Evolutionary conservation across 768 basidiomycete species (phyloP).

Genomic region (Podaxis mareebaensis): DNA sequence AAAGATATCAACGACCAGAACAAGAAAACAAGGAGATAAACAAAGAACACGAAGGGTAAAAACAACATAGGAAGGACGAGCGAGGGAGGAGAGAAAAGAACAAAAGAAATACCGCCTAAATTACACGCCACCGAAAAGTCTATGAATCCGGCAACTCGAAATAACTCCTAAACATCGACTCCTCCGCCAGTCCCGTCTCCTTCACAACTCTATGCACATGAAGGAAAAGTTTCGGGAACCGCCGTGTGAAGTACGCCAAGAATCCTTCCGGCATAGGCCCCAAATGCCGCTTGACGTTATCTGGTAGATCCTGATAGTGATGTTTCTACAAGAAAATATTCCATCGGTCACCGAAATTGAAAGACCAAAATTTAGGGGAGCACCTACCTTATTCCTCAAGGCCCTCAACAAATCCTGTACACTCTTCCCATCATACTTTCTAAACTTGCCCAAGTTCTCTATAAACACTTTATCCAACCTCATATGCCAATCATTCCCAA

Average conservation of each 20-base stretch:
- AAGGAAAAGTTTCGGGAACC: conserved; percentile 90
- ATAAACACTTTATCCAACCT: conserved; percentile 87
- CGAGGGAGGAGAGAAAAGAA: background rate
- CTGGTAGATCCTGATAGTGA: conserved; percentile 96
- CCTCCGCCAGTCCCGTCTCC: conserved; percentile 67
- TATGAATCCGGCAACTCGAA: conserved; percentile 64
- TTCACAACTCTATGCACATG: conserved; percentile 88
- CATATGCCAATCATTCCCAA: conserved; percentile 89
- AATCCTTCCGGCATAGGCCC: conserved; percentile 93
- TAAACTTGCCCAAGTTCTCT: conserved; percentile 94
- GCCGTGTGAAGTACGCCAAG: conserved; percentile 87
- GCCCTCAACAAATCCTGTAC: conserved; percentile 93
- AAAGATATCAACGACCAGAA: background rate
- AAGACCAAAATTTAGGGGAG: background rate
- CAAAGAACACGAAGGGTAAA: too few species aligned
- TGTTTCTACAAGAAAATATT: conserved; percentile 69
- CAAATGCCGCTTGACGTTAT: conserved; percentile 83
- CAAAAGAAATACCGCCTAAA: background rate
- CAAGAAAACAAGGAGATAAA: too few species aligned
- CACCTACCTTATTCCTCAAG: conserved; percentile 87
- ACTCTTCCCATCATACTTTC: conserved; percentile 91
- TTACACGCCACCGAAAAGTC: background rate
- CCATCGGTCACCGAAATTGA: conserved; percentile 1
- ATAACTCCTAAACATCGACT: conserved; percentile 90
- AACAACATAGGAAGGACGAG: background rate